These are phyloP conservation scores for Tuber brumale DNA, from an alignment of 495 filamentous ascomycete species.

Conservation along the genomic window DNA sequence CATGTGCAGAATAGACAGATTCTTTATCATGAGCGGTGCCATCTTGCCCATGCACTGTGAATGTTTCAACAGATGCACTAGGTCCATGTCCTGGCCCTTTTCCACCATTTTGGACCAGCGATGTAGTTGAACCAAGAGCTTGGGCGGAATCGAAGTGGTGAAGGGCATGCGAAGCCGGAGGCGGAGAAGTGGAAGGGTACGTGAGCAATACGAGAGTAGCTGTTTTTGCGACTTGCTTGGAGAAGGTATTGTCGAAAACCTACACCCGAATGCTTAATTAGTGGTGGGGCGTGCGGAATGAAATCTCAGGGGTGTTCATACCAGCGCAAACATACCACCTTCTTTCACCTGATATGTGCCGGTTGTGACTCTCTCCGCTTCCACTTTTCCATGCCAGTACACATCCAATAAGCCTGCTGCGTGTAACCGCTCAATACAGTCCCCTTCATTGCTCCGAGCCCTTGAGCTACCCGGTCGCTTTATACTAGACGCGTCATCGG, in stretches of 20 bases:
- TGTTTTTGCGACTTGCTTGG: conserved; percentile 88
- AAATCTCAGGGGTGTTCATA: conserved; percentile 16
- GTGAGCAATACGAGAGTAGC: conserved; percentile 90
- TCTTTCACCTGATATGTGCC: conserved; percentile 77
- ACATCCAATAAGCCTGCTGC: conserved; percentile 79
- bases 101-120: conserved; percentile 22
- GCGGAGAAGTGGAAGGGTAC: conserved; percentile 76
- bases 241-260: conserved; percentile 97
- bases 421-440: conserved; percentile 66
- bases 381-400: conserved; percentile 87
- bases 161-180: conserved; percentile 68
- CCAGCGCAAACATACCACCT: conserved; percentile 89
- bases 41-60: conserved; percentile 48
- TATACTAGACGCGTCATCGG: conserved; percentile 41
- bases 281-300: neutral
- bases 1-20: conserved; percentile 40
- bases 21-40: conserved; percentile 35
- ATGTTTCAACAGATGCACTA: conserved; percentile 52
- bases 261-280: conserved; percentile 11
- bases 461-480: conserved; percentile 37
- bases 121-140: conserved; percentile 38
- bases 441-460: conserved; percentile 43
- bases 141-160: conserved; percentile 51
- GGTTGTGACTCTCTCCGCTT: conserved; percentile 90
- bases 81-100: conserved; percentile 43